phyloP scores from a whole-genome alignment of 1,139 yeast species.

The Citeromyces siamensis region DNA sequence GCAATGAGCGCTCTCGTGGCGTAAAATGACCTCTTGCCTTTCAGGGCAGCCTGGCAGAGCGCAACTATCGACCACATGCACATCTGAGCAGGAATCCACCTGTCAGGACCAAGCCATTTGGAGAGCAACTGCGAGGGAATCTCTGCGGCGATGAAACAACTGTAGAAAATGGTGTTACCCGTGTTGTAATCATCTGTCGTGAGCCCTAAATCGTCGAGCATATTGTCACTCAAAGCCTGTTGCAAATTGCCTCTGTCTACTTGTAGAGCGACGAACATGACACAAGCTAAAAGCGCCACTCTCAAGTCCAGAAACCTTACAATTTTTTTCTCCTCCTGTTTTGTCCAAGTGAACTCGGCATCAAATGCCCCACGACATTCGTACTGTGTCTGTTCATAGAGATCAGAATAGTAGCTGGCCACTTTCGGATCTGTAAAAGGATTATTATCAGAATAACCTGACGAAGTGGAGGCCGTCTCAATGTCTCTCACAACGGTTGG shows the following conservation, averaged over 20 bases:
- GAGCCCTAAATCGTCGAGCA: conserved; percentile 28
- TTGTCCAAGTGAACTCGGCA: conserved; percentile 33
- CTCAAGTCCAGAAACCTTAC: conserved; percentile 28
- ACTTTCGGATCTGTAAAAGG: conserved; percentile 21
- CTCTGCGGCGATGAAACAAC: conserved; percentile 34
- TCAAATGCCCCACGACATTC: conserved; percentile 32
- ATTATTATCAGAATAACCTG: conserved; percentile 10
- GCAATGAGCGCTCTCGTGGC: conserved; percentile 34
- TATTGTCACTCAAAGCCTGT: conserved; percentile 37
- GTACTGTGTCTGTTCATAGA: conserved; percentile 28
- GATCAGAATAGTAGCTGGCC: conserved; percentile 25
- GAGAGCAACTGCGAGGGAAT: conserved; percentile 41
- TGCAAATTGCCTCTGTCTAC: conserved; percentile 36
- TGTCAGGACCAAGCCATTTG: conserved; percentile 37
- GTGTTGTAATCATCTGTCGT: conserved; percentile 35
- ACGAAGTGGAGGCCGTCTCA: background rate
- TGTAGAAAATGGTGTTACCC: conserved; percentile 31
- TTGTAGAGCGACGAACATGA: conserved; percentile 37
- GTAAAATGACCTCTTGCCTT: conserved; percentile 22
- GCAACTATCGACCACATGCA: conserved; percentile 38
- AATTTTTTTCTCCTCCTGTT: conserved; percentile 27
- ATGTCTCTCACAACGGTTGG: background rate
- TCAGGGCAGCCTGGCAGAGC: conserved; percentile 28
- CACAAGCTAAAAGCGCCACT: conserved; percentile 33
- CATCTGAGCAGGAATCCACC: conserved; percentile 41